Base-by-base conservation (phyloP, 306 rosid species). In the Acacia melanoxylon region DNA sequence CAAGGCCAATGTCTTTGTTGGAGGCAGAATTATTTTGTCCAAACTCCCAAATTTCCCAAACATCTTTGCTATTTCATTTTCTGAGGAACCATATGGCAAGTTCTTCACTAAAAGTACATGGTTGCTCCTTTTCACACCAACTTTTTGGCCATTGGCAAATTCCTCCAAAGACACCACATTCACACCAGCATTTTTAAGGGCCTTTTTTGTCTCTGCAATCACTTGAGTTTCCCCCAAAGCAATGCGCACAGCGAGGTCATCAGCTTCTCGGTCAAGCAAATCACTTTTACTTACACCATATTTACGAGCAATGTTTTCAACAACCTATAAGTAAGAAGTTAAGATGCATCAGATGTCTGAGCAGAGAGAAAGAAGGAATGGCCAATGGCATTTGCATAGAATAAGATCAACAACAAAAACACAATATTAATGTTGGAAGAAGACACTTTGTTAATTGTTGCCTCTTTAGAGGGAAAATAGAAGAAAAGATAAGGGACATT, bases 191-290 rank as follows among this genome's bases (percentile, higher is more conserved):
- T 87, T 93, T 84, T 82, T 51, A 72, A 95, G 87, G 83, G 96
- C 89, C 84, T 89, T 87, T 85, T 95, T 95, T 42, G 99, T 92
- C 78, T 91, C 93, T 76, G 91, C 86, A 86, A 95, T 90, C 84
- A 93, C 97, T 89, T 93, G 96, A 72, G 97, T 89, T 87, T 95
- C 97, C 48, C 94, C 99, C 84, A 91, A 83, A 72, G 99, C 97
- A 81, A 93, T 83, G 10, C 93, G 90, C 44, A 93, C 94, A 29
- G 99, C 97, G 54, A 92, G 93, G 89, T 92, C 96, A 83, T 88
- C 91, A 73, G 99, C 97, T 81, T 93, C 96, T 25, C 85, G 85
- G 75, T 92, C 98, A 75, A 93, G 90, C 16, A 95, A 88, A 72
- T 91, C 97, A 86, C 94, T 79, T 88, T 95, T 95, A 82, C 89